phyloP scores from a whole-genome alignment of 1,139 yeast genomes.

The Groenewaldozyma sp. region DNA sequence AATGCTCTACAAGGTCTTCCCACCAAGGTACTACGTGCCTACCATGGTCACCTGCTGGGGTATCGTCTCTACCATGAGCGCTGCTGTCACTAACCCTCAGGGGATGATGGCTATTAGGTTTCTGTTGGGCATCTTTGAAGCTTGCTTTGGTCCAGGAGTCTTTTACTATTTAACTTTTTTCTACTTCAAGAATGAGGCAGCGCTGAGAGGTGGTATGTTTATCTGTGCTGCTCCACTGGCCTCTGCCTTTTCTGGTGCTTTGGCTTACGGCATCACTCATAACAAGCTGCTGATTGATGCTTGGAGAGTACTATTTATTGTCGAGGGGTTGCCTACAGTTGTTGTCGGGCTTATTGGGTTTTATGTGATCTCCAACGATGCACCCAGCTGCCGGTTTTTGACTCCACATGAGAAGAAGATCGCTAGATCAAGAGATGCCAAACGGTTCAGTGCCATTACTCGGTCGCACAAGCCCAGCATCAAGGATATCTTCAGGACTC shows the following conservation, averaged over 20 bases:
- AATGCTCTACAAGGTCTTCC: conserved; percentile 18
- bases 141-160: conserved; percentile 27
- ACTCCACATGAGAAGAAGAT: conserved; percentile 22
- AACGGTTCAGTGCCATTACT: conserved; percentile 18
- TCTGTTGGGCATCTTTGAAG: conserved; percentile 24
- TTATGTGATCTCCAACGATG: conserved; percentile 37
- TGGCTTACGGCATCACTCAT: conserved; percentile 33
- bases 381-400: conserved; percentile 30
- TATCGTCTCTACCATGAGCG: conserved; percentile 18
- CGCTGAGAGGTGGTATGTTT: conserved; percentile 46
- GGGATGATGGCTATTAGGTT: conserved; percentile 22
- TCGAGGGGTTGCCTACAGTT: conserved; percentile 34
- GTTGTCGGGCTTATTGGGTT: conserved; percentile 27
- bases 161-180: conserved; percentile 26
- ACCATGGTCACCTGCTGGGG: conserved; percentile 23
- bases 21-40: conserved; percentile 22
- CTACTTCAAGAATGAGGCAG: conserved; percentile 25
- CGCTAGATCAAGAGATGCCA: conserved; percentile 21
- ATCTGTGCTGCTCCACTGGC: conserved; percentile 34
- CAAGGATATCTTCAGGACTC: conserved; percentile 14
- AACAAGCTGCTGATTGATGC: conserved; percentile 16
- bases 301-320: conserved; percentile 34
- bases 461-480: conserved; percentile 12
- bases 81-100: conserved; percentile 19
- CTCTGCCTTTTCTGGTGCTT: conserved; percentile 25